Conservation (phyloP, 352 stramenopile genomes). For the Globisporangium takayamanum region DNA sequence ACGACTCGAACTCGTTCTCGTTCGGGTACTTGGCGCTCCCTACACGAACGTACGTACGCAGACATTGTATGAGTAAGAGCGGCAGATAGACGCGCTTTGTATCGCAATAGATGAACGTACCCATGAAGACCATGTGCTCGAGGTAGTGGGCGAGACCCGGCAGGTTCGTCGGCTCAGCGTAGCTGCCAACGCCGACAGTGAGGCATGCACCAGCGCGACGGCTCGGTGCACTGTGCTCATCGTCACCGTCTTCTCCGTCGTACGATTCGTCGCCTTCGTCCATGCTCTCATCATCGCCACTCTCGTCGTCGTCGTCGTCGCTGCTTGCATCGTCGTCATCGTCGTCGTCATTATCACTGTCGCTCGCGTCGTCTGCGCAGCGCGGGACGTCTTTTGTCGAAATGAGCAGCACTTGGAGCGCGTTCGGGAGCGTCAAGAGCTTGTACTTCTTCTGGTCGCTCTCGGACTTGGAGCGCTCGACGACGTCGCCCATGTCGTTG, state of each 20-base stretch:
- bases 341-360: constrained; percentile 24
- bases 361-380: constrained; percentile 15
- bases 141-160: constrained; percentile 88
- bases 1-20: constrained; percentile 91
- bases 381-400: constrained; percentile 40
- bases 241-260: constrained; percentile 28
- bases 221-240: constrained; percentile 19
- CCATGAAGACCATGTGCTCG: constrained; percentile 97
- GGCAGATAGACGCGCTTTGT: background rate
- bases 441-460: constrained; percentile 86
- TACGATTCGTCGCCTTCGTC: constrained; percentile 14
- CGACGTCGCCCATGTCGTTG: constrained; percentile 20
- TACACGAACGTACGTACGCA: constrained; percentile 1
- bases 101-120: constrained; percentile 16
- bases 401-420: constrained; percentile 73
- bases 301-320: constrained; percentile 14
- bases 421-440: constrained; percentile 72
- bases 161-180: constrained; percentile 60
- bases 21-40: constrained; percentile 88
- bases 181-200: constrained; percentile 65
- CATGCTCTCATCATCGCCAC: constrained; percentile 20
- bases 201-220: constrained; percentile 54
- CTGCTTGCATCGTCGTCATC: constrained; percentile 9
- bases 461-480: constrained; percentile 62
- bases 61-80: background rate